Base-by-base conservation (phyloP, 164 flowering plant genomes). In the Amborella trichopoda region DNA sequence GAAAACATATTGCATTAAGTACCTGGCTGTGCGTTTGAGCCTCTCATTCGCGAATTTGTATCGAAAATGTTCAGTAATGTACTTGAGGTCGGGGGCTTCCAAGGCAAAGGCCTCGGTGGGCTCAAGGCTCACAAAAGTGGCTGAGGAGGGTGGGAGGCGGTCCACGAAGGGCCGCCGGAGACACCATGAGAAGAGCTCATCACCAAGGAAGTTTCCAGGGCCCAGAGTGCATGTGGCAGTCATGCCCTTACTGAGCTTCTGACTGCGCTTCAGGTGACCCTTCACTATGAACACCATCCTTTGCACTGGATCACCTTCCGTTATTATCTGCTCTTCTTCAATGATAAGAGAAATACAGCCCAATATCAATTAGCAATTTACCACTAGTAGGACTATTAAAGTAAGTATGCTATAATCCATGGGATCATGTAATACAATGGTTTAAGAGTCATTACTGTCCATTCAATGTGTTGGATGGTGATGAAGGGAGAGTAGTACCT, bases 231-330 rank as follows among this genome's bases (percentile, higher is more conserved):
- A 78, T 4, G 88, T 78, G 14, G 83, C 95, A 5, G 77, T 66
- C 70, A 72, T 52, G 46, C 95, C 99, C 61, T 74, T 76, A 71
- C 90, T 78, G 0, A 87, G 83, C 60, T 47, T 73, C 55, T 87
- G 96, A 67, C 64, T 62, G 22, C 96, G 71, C 42, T 72, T 62
- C 25, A 87, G 51, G 16, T 70, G 74, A 6, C 99, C 99, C 0
- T 73, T 69, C 3, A 82, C 75, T 0, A 91, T 67, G 65, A 91
- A 91, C 36, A 84, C 69, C 75, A 91, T 83, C 6, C 83, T 60
- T 18, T 63, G 82, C 49, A 91, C 99, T 0, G 96, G 95, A 27
- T 87, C 93, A 34, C 99, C 95, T 77, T 91, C 99, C 64, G 85
- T 67, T n/a, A 81, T 76, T 14, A 91, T 72, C 98, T 91, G 75